A percentile compares a stretch with the other conserved stretches of the same genome.
phyloP scores from a whole-genome alignment of 345 rosid genomes.

The Balakata baccata region DNA sequence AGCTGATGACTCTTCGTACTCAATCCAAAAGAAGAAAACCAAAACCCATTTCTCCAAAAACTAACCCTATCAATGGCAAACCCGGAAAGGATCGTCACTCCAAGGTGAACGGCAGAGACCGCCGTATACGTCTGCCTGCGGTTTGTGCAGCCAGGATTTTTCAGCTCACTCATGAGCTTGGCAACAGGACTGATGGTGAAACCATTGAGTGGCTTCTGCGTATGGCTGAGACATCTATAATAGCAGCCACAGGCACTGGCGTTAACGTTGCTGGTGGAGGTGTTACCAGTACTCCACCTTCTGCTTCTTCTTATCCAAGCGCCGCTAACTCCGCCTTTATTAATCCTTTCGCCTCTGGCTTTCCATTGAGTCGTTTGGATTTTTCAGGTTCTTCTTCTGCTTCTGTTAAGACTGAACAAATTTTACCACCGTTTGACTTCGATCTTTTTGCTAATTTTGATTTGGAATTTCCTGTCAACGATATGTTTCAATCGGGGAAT shows the following conservation, averaged over 20 bases:
- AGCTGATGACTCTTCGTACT: not conserved
- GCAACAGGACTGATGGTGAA: conserved; percentile 29
- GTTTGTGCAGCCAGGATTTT: conserved; percentile 27
- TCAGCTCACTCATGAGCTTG: conserved; percentile 32
- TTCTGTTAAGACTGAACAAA: not conserved
- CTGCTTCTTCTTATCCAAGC: too few relatives aligned
- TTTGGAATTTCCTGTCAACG: not conserved
- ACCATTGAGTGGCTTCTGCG: conserved; percentile 34
- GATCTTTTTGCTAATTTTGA: not conserved
- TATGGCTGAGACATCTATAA: conserved; percentile 29
- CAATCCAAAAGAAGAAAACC: not conserved
- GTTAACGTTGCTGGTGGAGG: not conserved
- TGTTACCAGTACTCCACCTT: too few relatives aligned
- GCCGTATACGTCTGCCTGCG: conserved; percentile 20
- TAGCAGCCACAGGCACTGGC: conserved; percentile 18
- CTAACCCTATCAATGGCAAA: not conserved
- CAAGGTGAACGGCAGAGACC: conserved; percentile 34
- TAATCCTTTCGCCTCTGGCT: not conserved
- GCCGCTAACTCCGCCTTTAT: not conserved
- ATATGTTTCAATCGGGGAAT: not conserved
- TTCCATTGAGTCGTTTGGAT: not conserved
- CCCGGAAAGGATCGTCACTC: conserved; percentile 26
- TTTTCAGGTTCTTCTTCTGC: not conserved
- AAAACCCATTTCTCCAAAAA: not conserved
- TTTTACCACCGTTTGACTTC: not conserved